Evolutionary conservation across 352 stramenopile species (phyloP).

Genomic region (Phytophthora nicotianae): DNA sequence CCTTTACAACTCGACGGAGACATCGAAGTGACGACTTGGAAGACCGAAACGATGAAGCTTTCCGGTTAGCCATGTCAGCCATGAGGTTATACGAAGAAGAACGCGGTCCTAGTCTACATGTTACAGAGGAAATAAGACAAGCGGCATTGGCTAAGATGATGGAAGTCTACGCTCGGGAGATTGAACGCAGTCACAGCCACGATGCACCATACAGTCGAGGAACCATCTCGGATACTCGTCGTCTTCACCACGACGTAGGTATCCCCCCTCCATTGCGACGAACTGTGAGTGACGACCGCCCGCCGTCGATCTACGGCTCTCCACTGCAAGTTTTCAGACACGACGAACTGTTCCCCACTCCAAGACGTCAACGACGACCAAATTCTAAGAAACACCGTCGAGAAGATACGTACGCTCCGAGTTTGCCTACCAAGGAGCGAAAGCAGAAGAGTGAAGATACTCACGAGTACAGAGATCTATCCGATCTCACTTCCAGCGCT

Average conservation of each 20-base stretch:
- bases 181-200: constrained; percentile 46
- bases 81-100: constrained; percentile 84
- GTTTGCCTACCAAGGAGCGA: constrained; percentile 5
- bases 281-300: constrained; percentile 33
- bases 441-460: constrained; percentile 15
- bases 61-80: constrained; percentile 70
- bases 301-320: constrained; percentile 24
- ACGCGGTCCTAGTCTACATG: constrained; percentile 44
- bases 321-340: constrained; percentile 19
- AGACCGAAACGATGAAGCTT: constrained; percentile 47
- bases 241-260: constrained; percentile 18
- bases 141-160: constrained; percentile 76
- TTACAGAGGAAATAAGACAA: constrained; percentile 64
- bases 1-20: constrained; percentile 20
- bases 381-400: constrained; percentile 5
- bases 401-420: constrained; percentile 4
- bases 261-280: constrained; percentile 22
- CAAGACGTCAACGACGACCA: constrained; percentile 12
- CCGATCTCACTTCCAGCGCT: constrained; percentile 63
- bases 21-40: constrained; percentile 32
- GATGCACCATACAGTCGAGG: constrained; percentile 16
- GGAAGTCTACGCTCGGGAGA: constrained; percentile 75
- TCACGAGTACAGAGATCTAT: constrained; percentile 62
- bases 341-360: constrained; percentile 3
- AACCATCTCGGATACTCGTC: constrained; percentile 28